Conservation (phyloP, 2,329 filamentous ascomycete genomes). For the Trichoderma brevicompactum region DNA sequence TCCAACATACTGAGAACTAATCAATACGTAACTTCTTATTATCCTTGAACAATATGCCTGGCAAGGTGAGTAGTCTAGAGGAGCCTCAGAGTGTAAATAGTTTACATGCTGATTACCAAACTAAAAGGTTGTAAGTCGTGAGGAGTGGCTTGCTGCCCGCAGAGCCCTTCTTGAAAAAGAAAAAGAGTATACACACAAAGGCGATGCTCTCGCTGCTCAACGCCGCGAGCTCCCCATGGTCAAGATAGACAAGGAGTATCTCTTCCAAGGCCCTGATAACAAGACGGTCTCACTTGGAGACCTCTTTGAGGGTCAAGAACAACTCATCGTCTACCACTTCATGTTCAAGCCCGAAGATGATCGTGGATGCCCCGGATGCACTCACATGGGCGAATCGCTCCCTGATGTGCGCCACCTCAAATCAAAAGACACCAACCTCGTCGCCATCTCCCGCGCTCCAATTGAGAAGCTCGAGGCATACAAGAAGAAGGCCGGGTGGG, state of each 20-base stretch:
- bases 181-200: conserved; percentile 40
- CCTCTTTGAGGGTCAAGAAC: conserved; percentile 42
- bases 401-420: conserved; percentile 46
- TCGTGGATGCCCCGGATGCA: conserved; percentile 46
- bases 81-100: not conserved
- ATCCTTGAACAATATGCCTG: not conserved
- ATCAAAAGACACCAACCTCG: conserved; percentile 45
- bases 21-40: not conserved
- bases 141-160: conserved; percentile 43
- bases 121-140: conserved; percentile 39
- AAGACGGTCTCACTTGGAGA: conserved; percentile 36
- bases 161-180: conserved; percentile 44
- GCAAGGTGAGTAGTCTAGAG: not conserved
- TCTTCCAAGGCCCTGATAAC: conserved; percentile 41
- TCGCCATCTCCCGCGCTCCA: conserved; percentile 46
- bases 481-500: conserved; percentile 46
- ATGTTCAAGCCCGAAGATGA: conserved; percentile 47
- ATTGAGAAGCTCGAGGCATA: conserved; percentile 44
- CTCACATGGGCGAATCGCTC: conserved; percentile 46
- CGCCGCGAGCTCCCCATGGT: conserved; percentile 48
- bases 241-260: conserved; percentile 43
- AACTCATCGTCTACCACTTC: conserved; percentile 52
- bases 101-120: not conserved
- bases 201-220: conserved; percentile 38
- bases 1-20: not conserved